Conservation (phyloP, 768 basidiomycete species). For the Stropharia rugosoannulata region DNA sequence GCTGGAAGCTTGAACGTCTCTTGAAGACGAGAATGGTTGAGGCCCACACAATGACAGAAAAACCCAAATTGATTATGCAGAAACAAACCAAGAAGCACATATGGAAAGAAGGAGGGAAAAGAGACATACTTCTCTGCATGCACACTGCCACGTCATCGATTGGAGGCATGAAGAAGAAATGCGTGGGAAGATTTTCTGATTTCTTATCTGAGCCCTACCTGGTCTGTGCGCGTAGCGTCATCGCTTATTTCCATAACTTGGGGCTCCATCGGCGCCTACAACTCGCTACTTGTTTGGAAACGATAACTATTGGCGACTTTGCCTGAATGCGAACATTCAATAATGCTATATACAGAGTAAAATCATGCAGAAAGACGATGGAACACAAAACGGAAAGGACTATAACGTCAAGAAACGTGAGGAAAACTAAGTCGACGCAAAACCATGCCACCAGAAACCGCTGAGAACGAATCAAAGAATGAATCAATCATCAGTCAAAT, state of each 20-base stretch:
- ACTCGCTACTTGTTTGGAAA: not conserved
- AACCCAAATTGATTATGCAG: not conserved
- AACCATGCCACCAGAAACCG: too few species aligned
- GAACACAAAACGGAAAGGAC: too few species aligned
- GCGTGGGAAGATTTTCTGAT: not conserved
- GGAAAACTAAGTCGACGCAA: too few species aligned
- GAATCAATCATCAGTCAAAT: too few species aligned
- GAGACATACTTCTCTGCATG: constrained; percentile 5
- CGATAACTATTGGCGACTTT: not conserved
- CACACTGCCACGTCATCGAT: not conserved
- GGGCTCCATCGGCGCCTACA: not conserved
- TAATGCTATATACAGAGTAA: too few species aligned
- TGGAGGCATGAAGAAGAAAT: not conserved
- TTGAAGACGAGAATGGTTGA: not conserved
- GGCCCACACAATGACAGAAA: not conserved
- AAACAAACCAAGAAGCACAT: not conserved
- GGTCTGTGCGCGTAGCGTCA: constrained; percentile 1
- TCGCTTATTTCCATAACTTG: not conserved
- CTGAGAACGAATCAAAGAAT: too few species aligned
- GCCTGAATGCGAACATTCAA: not conserved
- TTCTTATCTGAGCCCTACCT: not conserved
- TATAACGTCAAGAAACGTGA: too few species aligned
- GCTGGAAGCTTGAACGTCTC: not conserved
- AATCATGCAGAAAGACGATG: too few species aligned
- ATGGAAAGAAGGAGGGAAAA: not conserved